A percentile compares a stretch with the other conserved stretches of the same genome.
phyloP scores from a whole-genome alignment of 192 early-diverging fungal genomes.

The Coemansia sp. region DNA sequence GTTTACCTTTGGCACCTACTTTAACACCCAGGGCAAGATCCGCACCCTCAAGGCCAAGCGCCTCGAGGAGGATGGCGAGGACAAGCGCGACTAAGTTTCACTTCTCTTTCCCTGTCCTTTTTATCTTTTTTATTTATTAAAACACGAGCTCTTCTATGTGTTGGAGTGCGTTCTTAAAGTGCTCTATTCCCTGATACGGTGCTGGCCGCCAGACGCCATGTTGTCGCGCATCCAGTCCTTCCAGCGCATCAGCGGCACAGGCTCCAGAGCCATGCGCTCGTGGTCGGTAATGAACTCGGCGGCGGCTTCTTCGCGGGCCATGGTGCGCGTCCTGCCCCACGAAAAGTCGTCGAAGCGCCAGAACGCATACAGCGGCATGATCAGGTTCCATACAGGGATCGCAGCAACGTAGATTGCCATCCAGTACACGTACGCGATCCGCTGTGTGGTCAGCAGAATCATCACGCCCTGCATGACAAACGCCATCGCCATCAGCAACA shows the following conservation, averaged over 20 bases:
- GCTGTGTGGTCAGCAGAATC: conserved; percentile 84
- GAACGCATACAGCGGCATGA: conserved; percentile 91
- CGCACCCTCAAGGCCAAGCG: conserved; percentile 49
- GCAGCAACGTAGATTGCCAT: conserved; percentile 80
- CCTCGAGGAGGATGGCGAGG: conserved; percentile 37
- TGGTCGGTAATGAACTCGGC: conserved; percentile 56
- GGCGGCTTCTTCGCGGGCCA: conserved; percentile 50
- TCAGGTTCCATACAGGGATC: conserved; percentile 93
- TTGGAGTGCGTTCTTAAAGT: too few relatives aligned
- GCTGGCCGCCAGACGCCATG: background rate
- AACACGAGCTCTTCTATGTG: too few relatives aligned
- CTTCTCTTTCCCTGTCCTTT: background rate
- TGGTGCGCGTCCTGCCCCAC: conserved; percentile 76
- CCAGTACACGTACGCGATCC: conserved; percentile 84
- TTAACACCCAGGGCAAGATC: conserved; percentile 76
- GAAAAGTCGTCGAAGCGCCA: conserved; percentile 95
- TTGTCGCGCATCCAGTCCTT: conserved; percentile 48
- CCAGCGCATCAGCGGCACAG: conserved; percentile 51
- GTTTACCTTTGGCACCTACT: conserved; percentile 74
- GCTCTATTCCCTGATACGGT: too few relatives aligned
- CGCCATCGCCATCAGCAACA: conserved; percentile 72
- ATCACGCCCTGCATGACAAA: conserved; percentile 85
- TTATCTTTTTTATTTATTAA: background rate
- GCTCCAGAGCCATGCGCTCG: conserved; percentile 46
- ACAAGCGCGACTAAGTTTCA: conserved; percentile 40